phyloP scores from a whole-genome alignment of 2,329 filamentous ascomycete species.

The Hypoxylon sp. region DNA sequence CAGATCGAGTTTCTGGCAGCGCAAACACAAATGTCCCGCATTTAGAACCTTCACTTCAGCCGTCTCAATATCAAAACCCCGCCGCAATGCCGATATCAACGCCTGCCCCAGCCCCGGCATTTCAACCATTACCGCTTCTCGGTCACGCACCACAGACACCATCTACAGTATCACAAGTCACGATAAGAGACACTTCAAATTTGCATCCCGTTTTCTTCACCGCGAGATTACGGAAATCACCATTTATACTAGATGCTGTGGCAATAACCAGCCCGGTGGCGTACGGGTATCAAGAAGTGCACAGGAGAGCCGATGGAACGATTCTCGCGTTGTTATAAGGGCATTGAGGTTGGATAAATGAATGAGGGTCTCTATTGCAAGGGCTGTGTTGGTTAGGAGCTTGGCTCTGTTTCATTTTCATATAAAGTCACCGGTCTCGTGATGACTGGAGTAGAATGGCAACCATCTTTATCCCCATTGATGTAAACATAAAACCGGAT shows the following conservation, averaged over 20 bases:
- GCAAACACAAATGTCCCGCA: not conserved
- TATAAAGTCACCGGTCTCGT: no score
- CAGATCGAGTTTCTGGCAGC: not conserved
- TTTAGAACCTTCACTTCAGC: conserved; percentile 1
- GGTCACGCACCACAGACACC: conserved; percentile 16
- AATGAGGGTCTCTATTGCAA: no score
- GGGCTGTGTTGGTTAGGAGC: no score
- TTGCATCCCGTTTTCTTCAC: conserved; percentile 83
- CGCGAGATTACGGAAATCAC: conserved; percentile 64
- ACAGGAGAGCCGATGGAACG: conserved; percentile 43
- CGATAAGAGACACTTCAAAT: conserved; percentile 58
- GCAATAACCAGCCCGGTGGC: conserved; percentile 60
- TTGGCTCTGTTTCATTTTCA: no score
- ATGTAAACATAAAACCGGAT: no score
- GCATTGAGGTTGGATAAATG: not conserved
- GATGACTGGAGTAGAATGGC: no score
- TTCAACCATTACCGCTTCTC: conserved; percentile 16
- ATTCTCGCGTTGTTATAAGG: conserved; percentile 51
- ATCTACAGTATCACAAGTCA: conserved; percentile 5
- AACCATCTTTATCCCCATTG: no score
- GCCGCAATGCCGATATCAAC: not conserved
- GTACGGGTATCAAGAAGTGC: conserved; percentile 63
- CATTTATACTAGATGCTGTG: conserved; percentile 48
- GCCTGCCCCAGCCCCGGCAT: conserved; percentile 21
- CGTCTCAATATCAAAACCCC: conserved; percentile 9